Percentiles rank a stretch among this genome's conserved stretches.
phyloP scores from a whole-genome alignment of 352 stramenopile species.

The Thalassiosira mediterranea region DNA sequence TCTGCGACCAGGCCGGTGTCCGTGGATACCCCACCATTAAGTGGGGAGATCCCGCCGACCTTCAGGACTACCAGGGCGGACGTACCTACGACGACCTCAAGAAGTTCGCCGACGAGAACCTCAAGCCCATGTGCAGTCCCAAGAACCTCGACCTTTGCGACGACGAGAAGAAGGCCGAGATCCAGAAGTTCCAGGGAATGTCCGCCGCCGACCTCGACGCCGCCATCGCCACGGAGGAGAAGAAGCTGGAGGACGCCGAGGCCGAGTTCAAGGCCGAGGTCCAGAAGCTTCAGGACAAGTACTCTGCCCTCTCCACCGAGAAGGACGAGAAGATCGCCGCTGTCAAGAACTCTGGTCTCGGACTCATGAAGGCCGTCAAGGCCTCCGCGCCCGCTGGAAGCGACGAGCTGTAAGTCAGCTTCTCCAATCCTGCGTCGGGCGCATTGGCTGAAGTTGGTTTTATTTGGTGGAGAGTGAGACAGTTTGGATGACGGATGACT shows the following conservation, averaged over 20 bases:
- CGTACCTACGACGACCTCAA: constrained; percentile 70
- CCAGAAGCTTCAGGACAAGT: constrained; percentile 70
- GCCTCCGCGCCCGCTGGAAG: constrained; percentile 51
- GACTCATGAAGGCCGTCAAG: constrained; percentile 84
- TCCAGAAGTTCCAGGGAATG: constrained; percentile 74
- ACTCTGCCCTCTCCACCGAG: constrained; percentile 54
- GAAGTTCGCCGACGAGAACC: constrained; percentile 79
- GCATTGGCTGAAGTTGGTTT: too few species aligned
- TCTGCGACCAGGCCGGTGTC: constrained; percentile 81
- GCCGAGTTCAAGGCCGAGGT: constrained; percentile 76
- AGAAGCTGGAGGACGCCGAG: constrained; percentile 76
- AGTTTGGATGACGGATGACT: constrained; percentile 5
- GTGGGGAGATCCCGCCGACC: constrained; percentile 68
- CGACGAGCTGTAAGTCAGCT: constrained; percentile 69
- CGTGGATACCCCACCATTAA: constrained; percentile 84
- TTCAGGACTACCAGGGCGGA: constrained; percentile 81
- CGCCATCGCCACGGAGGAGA: constrained; percentile 69
- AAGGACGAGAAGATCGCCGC: constrained; percentile 69
- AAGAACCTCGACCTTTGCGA: constrained; percentile 85
- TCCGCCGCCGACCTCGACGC: constrained; percentile 56
- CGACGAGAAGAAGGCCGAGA: constrained; percentile 80
- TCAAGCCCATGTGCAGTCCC: constrained; percentile 81
- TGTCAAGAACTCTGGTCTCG: constrained; percentile 72
- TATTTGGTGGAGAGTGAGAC: constrained; percentile 6
- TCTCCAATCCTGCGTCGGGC: too few species aligned